Evolutionary conservation across 805 yeast genomes (phyloP), one percentile per base, ranked within the genome.

Genomic region (Pichia californica): DNA sequence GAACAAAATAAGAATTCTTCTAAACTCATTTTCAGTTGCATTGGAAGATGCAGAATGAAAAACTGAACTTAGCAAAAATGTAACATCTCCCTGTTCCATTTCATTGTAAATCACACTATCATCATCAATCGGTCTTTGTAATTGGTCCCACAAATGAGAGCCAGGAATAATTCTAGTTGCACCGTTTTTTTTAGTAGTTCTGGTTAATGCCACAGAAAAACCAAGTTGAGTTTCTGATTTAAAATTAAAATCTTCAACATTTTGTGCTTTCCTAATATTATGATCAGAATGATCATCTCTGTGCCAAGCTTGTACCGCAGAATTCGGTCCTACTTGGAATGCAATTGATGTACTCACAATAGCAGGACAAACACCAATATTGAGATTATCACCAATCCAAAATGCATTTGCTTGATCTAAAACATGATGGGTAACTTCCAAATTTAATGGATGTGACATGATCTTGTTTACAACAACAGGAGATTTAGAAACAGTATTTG

Each of bases 11-110:
- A 53, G 39, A 14, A 52, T 50, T 20, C 57, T 55, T 42, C 66
- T 52, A 31, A 48, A 50, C 43, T 57, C 54, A 45, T 54, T 52
- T 13, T 30, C 36, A 14, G 64, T 59, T n/a, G 27, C 25, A 33
- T 63, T 63, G 3, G 61, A 56, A 34, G 60, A 50, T 8, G 59
- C 66, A 18, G 58, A 64, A 49, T 63, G 66, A 44, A 54, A 52
- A 16, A 54, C 48, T 6, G 62, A 56, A 3, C 55, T 64, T 25
- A 62, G 48, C 62, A 62, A 55, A 38, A 62, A 58, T 20, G 55
- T 54, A 2, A 48, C 56, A 44, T 63, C 67, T 20, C 66, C 66
- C 34, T 54, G 51, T 11, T 60, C 59, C 43, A 60, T 42, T 43
- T 62, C 64, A 23, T 54, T 52, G 23, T 59, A 53, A 10, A 54